Evolutionary conservation across 805 yeast genomes (phyloP), one percentile per base, ranked within the genome.

Genomic region (Hanseniaspora hatyaiensis): DNA sequence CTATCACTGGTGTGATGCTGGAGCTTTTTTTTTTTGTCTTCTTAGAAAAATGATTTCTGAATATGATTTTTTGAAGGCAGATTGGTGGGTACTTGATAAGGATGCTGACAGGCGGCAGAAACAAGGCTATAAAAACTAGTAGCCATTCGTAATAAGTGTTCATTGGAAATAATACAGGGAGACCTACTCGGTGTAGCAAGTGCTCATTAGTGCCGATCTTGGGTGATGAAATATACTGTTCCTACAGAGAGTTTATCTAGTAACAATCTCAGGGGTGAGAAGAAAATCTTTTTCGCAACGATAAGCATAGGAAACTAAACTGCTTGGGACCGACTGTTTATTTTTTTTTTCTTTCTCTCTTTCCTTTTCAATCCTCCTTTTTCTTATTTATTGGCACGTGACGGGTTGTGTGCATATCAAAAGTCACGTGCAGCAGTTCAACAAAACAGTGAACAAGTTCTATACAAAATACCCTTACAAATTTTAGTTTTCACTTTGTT

Each of bases 81-180:
- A 22, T 6, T 9, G 48, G 48, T 2, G 48, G 48, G 19, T 44
- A 44, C 61, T 82, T 82, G 52, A 80, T 59, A 41, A 77, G 70
- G 20, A 82, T 88, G 8, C 87, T 82, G 32, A 81, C 65, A 6
- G 86, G 86, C 9, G 89, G 89, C 8, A 80, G 56, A 58, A 82
- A 75, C 49, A 81, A 69, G 1, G 85, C 84, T 47, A 82, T 57
- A 42, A 80, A 69, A 2, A 82, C 86, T 51, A 79, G 59, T 50
- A 80, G 67, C 85, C 86, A 74, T 62, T 51, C 51, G 15, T 30
- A 47, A 5, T 40, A 34, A 3, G 31, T 30, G 18, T 40, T 40
- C 47, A 41, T 40, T 23, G 16, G 6, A 30, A 30, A 30, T 30
- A 15, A 15, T 15, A 30, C 33, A 9, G 33, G 8, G 33, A 5